Conservation (phyloP, 2,329 filamentous ascomycete genomes). For the Arthrobotrys entomopaga region DNA sequence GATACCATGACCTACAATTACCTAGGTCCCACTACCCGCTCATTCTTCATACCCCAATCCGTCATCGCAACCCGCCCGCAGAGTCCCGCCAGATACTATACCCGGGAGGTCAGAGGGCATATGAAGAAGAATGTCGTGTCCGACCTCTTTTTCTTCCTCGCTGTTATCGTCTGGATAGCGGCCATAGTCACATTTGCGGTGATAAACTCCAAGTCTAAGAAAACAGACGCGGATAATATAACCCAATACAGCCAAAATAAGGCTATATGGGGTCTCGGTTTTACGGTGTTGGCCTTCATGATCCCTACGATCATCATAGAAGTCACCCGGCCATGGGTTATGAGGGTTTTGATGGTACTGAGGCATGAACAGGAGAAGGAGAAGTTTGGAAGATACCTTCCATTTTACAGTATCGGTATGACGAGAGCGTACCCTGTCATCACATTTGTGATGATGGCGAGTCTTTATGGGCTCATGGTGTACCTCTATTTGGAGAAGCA, state of each 20-base stretch:
- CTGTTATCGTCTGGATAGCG: background rate
- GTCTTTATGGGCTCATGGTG: constrained; percentile 5
- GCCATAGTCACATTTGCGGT: background rate
- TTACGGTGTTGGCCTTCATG: background rate
- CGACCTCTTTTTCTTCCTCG: constrained; percentile 3
- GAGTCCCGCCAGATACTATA: too few relatives aligned
- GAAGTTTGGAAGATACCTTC: background rate
- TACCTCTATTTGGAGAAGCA: constrained; percentile 2
- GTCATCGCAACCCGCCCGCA: too few relatives aligned
- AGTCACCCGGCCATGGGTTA: background rate
- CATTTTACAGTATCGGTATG: constrained; percentile 18
- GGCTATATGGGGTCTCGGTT: background rate
- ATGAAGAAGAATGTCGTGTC: constrained; percentile 9
- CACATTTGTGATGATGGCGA: constrained; percentile 1
- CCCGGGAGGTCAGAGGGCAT: background rate
- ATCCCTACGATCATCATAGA: background rate
- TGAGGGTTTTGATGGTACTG: constrained; percentile 12
- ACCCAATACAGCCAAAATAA: background rate
- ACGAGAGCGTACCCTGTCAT: constrained; percentile 10
- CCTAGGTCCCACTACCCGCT: too few relatives aligned
- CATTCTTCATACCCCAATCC: too few relatives aligned
- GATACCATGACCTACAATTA: too few relatives aligned
- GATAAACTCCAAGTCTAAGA: background rate
- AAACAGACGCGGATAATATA: background rate
- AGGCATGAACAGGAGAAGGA: constrained; percentile 2